Percentiles rank a stretch among this genome's conserved stretches.
Evolutionary conservation across 305 asterid species (phyloP).

Genomic region (Fraxinus latifolia): DNA sequence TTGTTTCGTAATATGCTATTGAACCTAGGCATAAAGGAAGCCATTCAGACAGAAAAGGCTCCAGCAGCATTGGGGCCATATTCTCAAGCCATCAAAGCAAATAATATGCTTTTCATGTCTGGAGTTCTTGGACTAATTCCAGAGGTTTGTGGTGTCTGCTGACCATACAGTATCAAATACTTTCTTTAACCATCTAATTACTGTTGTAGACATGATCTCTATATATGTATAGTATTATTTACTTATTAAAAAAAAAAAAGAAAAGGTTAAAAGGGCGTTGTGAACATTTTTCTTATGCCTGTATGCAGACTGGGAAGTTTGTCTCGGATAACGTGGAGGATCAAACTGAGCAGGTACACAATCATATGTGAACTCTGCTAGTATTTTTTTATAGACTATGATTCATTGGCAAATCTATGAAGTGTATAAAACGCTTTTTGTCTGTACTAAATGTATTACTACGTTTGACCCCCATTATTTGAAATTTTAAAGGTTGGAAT

Average conservation of each 20-base stretch:
- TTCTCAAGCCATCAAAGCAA: conserved; percentile 79
- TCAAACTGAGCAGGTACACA: conserved; percentile 80
- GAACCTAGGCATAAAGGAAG: conserved; percentile 53
- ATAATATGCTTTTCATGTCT: conserved; percentile 62
- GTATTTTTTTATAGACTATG: neutral
- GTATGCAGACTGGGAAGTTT: conserved; percentile 65
- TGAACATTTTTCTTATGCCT: conserved; percentile 8
- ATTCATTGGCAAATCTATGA: neutral
- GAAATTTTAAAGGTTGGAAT: too few species aligned
- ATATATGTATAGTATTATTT: neutral
- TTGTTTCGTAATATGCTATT: neutral
- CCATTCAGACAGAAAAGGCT: conserved; percentile 68
- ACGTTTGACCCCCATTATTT: too few species aligned
- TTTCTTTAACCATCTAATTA: neutral
- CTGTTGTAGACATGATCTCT: neutral
- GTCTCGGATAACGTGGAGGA: conserved; percentile 73
- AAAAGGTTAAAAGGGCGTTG: neutral
- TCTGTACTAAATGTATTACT: neutral
- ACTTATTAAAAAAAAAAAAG: neutral
- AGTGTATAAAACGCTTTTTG: neutral
- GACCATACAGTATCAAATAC: neutral
- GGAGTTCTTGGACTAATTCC: conserved; percentile 83
- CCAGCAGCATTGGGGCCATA: conserved; percentile 90
- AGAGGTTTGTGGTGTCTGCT: conserved; percentile 45
- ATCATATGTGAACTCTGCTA: neutral